phyloP scores from a whole-genome alignment of 2,329 filamentous ascomycete species.

The Exophiala sideris region DNA sequence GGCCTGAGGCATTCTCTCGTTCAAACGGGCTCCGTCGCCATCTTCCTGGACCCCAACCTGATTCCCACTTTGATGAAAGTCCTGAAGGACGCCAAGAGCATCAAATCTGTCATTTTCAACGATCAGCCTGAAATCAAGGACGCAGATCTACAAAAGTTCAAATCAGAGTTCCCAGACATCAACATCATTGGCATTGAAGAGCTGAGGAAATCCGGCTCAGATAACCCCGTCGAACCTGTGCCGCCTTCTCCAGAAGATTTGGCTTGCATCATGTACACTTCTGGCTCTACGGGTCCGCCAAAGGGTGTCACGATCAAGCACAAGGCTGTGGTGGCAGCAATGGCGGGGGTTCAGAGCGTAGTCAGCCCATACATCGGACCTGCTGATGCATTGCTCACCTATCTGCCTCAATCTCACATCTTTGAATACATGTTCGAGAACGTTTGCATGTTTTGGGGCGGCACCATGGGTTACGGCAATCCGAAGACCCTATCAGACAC shows the following conservation, averaged over 20 bases:
- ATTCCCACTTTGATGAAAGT: slow-evolving; percentile 52
- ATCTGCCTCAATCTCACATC: slow-evolving; percentile 92
- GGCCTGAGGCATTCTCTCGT: slow-evolving; percentile 34
- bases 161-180: slow-evolving; percentile 48
- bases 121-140: slow-evolving; percentile 48
- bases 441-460: slow-evolving; percentile 81
- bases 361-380: slow-evolving; percentile 75
- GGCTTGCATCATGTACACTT: slow-evolving; percentile 75
- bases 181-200: slow-evolving; percentile 53
- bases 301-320: slow-evolving; percentile 83
- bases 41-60: slow-evolving; percentile 35
- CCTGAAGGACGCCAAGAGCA: slow-evolving; percentile 50
- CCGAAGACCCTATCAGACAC: slow-evolving; percentile 81
- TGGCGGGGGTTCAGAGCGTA: slow-evolving; percentile 75
- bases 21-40: slow-evolving; percentile 34
- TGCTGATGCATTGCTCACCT: slow-evolving; percentile 78
- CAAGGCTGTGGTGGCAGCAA: slow-evolving; percentile 72
- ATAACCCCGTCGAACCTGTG: slow-evolving; percentile 65
- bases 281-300: slow-evolving; percentile 77
- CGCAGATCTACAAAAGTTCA: slow-evolving; percentile 50
- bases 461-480: slow-evolving; percentile 88
- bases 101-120: slow-evolving; percentile 55
- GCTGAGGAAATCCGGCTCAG: slow-evolving; percentile 51
- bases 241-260: slow-evolving; percentile 69
- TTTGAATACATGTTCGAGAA: slow-evolving; percentile 97